Percentiles rank a stretch among this genome's conserved stretches.
Evolutionary conservation across 768 basidiomycete species (phyloP).

Genomic region (Scleroderma bovista): DNA sequence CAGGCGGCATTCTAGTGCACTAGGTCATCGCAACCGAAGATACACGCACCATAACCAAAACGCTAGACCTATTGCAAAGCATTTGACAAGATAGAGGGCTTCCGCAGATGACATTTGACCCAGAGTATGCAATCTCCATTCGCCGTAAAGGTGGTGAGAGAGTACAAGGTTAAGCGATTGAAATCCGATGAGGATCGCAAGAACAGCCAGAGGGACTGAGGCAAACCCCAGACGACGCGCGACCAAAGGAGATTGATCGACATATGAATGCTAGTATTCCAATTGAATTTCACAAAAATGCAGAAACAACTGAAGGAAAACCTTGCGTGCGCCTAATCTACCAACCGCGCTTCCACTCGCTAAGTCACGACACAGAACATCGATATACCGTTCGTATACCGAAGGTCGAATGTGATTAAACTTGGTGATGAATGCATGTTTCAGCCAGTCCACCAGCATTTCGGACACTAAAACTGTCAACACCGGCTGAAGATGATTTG

Average conservation of each 20-base stretch:
- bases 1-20: not conserved
- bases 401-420: conserved; percentile 97
- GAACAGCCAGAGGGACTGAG: conserved; percentile 82
- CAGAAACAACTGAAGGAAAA: conserved; percentile 20
- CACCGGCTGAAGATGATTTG: conserved; percentile 61
- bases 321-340: conserved; percentile 66
- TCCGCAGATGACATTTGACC: conserved; percentile 37
- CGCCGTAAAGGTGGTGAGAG: conserved; percentile 32
- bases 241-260: conserved; percentile 93
- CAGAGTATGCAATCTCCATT: conserved; percentile 40
- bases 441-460: conserved; percentile 96
- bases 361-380: conserved; percentile 92
- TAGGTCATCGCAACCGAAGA: conserved; percentile 7
- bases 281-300: conserved; percentile 4
- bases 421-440: conserved; percentile 99
- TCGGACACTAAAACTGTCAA: conserved; percentile 88
- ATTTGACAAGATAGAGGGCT: conserved; percentile 52
- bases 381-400: conserved; percentile 92
- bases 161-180: conserved; percentile 65
- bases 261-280: conserved; percentile 65
- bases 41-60: conserved; percentile 82
- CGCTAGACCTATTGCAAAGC: conserved; percentile 56
- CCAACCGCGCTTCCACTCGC: conserved; percentile 72
- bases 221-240: conserved; percentile 93
- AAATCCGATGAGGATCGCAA: conserved; percentile 70